Base-by-base conservation (phyloP, 495 filamentous ascomycete genomes). In the Penicillium goetzii region DNA sequence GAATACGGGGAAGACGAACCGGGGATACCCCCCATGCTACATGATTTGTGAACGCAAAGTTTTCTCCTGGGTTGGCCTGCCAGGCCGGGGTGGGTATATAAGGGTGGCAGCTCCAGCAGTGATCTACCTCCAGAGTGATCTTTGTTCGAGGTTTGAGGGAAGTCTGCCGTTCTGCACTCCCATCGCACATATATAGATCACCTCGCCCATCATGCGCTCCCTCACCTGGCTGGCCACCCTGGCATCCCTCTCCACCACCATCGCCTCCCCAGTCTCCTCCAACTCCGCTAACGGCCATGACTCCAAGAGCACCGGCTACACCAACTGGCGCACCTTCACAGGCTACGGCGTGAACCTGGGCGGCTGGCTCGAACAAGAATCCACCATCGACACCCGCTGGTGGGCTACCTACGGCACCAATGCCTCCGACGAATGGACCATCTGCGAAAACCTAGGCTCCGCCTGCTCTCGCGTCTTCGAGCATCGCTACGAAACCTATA, bases 301-400 rank as follows among this genome's bases (percentile, higher is more conserved):
- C 45, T 30, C 34, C 56, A 19, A 63, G 54, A 47, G 21, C 9
- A 47, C 19, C 6, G 30, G 56, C 47, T 73, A 73, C 53, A 57
- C 68, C 25, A 51, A 75, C 57, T 75, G 72, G 71, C 60, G 59
- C 41, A 73, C 64, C 23, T 74, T 71, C 59, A 60, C 66, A 10
- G 70, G 63, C 36, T 55, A 72, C 47, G 72, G 72, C 25, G 70
- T 69, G 43, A 77, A 77, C 36, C 65, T 77, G 14, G 73, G 74
- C 10, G 74, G 73, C 36, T 75, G 73, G 74, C 70, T 77, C 0
- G 69, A 68, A 9, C 73, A 77, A 62, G 74, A 77, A 56, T 72
- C 73, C 25, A 73, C 69, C 10, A 72, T 75, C 34, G 70, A 73
- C 60, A 71, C 62, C 3, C 12, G 54, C 0, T 77, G 68, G 63